Conservation (phyloP, 2,329 filamentous ascomycete genomes). For the Epichloe sibirici region DNA sequence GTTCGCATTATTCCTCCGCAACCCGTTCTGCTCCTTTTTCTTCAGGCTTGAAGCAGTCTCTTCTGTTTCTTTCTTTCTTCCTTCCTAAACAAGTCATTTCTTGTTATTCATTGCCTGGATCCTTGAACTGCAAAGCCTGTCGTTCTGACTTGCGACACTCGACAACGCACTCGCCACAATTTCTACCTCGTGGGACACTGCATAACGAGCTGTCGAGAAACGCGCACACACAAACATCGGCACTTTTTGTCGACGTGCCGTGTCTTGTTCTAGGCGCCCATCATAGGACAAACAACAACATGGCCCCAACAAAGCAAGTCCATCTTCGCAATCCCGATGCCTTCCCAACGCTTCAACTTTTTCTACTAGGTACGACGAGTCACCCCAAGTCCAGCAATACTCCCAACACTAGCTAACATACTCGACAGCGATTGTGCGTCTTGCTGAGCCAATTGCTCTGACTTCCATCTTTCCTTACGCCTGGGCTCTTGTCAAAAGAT, state of each 20-base stretch:
- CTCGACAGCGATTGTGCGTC: constrained; percentile 67
- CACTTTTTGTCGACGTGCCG: constrained; percentile 17
- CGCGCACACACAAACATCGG: constrained; percentile 13
- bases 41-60: neutral
- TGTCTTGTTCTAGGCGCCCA: constrained; percentile 33
- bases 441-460: constrained; percentile 84
- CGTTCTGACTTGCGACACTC: neutral
- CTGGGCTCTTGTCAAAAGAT: constrained; percentile 69
- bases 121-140: neutral
- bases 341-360: constrained; percentile 74
- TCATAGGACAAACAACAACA: constrained; percentile 30
- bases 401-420: constrained; percentile 7
- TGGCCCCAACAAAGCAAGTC: constrained; percentile 40
- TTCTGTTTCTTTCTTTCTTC: neutral
- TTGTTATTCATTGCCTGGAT: neutral
- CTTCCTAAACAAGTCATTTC: neutral
- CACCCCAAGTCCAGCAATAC: neutral
- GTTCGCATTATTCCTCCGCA: neutral
- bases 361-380: constrained; percentile 57
- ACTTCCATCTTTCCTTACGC: constrained; percentile 91
- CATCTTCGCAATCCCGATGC: constrained; percentile 51
- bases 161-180: neutral
- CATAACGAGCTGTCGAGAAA: neutral
- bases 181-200: neutral
- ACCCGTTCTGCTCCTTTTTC: neutral